Conservation (phyloP, 106 monocot genomes). For the Dioscorea alata region DNA sequence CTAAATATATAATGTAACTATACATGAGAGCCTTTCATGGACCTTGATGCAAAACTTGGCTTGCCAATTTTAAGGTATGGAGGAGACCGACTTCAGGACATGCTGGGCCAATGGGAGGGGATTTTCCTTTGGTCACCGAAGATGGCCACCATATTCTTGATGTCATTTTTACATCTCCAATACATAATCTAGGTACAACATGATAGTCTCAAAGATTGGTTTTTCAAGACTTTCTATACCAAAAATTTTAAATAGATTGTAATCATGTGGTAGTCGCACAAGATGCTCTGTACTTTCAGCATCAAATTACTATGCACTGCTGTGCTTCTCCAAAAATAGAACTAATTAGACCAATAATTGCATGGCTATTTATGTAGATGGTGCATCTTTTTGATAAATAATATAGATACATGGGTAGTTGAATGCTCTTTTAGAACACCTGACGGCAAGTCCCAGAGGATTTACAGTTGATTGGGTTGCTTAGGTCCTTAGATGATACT, state of each 20-base stretch:
- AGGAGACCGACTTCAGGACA: conserved; percentile 61
- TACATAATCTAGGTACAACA: conserved; percentile 53
- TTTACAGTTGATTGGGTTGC: no score
- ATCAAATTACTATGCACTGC: not conserved
- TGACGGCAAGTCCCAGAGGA: no score
- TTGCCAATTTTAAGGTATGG: conserved; percentile 52
- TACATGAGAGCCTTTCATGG: no score
- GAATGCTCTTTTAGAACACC: no score
- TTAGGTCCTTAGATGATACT: no score
- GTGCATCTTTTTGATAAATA: not conserved
- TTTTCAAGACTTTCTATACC: not conserved
- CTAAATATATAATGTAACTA: no score
- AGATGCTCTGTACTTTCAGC: not conserved
- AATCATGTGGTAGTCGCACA: not conserved
- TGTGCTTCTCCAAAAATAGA: not conserved
- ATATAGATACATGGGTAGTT: no score
- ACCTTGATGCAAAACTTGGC: not conserved
- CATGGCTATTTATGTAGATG: not conserved
- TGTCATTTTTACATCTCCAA: conserved; percentile 78
- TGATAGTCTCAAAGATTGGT: not conserved
- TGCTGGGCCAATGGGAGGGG: conserved; percentile 67
- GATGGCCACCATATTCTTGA: conserved; percentile 74
- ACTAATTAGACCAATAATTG: not conserved
- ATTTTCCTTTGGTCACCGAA: conserved; percentile 62
- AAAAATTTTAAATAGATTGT: not conserved